A percentile compares a stretch with the other conserved stretches of the same genome.
Evolutionary conservation across 2,329 filamentous ascomycete species (phyloP).

Genomic region (Cladobotryum mycophilum): DNA sequence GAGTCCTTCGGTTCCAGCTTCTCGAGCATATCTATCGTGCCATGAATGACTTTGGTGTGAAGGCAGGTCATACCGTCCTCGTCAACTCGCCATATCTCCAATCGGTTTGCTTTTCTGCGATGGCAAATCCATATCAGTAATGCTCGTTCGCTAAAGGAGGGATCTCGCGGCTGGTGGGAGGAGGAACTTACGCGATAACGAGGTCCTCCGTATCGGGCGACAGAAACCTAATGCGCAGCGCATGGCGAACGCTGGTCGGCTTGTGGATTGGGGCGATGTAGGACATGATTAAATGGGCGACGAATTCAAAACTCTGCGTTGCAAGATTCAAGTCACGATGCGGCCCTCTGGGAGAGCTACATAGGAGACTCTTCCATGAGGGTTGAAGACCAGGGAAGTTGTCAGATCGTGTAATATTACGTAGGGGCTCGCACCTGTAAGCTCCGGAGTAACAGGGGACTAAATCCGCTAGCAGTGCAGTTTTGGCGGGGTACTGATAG

Average conservation of each 20-base stretch:
- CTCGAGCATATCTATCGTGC: constrained; percentile 79
- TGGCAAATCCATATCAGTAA: constrained; percentile 21
- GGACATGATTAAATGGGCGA: constrained; percentile 55
- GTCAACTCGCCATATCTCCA: constrained; percentile 73
- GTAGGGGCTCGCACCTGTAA: no score
- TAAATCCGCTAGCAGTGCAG: constrained; percentile 15
- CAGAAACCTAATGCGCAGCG: constrained; percentile 72
- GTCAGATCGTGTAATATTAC: neutral
- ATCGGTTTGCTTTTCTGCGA: constrained; percentile 69
- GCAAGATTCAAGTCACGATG: neutral
- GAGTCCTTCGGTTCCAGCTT: constrained; percentile 70
- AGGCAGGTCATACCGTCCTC: constrained; percentile 59
- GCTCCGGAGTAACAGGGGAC: constrained; percentile 15
- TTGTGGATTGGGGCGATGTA: constrained; percentile 92
- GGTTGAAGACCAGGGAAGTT: constrained; percentile 1
- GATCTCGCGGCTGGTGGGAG: constrained; percentile 6
- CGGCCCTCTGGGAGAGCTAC: constrained; percentile 21
- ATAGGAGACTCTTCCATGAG: constrained; percentile 17
- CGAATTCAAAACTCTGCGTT: neutral
- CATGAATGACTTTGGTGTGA: constrained; percentile 69
- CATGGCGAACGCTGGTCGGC: constrained; percentile 86
- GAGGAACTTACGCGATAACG: constrained; percentile 68
- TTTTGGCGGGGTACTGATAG: constrained; percentile 12
- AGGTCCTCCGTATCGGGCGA: constrained; percentile 71
- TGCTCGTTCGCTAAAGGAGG: neutral